Percentiles rank a stretch among this genome's conserved stretches.
Conservation (phyloP, 2,329 filamentous ascomycete species). For the Cercospora sojina region DNA sequence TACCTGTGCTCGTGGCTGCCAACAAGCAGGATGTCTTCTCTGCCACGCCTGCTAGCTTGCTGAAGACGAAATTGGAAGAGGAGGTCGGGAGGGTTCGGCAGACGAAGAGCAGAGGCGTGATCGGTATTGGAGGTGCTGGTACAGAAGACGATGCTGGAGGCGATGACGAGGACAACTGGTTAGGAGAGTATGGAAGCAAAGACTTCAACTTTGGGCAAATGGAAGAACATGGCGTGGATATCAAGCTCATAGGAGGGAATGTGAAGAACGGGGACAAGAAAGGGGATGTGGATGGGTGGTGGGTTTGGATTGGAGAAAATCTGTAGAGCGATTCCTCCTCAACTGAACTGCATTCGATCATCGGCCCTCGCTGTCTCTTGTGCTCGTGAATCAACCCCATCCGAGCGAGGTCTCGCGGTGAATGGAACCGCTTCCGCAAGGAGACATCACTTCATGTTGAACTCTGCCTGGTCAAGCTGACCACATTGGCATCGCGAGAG, state of each 20-base stretch:
- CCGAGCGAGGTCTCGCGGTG: too few species aligned
- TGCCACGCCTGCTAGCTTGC: slow-evolving; percentile 73
- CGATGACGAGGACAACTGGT: slow-evolving; percentile 76
- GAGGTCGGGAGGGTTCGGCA: slow-evolving; percentile 77
- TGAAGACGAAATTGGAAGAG: slow-evolving; percentile 71
- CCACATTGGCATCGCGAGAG: too few species aligned
- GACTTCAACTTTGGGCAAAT: slow-evolving; percentile 79
- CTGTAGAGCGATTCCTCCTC: slow-evolving; percentile 48
- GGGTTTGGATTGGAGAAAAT: slow-evolving; percentile 80
- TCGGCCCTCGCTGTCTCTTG: not conserved
- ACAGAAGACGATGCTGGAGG: slow-evolving; percentile 56
- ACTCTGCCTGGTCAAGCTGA: too few species aligned
- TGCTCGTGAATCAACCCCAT: not conserved
- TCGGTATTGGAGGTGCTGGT: slow-evolving; percentile 75
- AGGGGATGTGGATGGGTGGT: slow-evolving; percentile 75
- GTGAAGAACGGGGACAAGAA: slow-evolving; percentile 54
- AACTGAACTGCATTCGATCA: not conserved
- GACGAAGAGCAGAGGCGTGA: slow-evolving; percentile 74
- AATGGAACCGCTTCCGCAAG: too few species aligned
- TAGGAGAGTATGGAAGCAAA: slow-evolving; percentile 76
- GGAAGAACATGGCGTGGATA: slow-evolving; percentile 75
- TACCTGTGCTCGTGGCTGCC: slow-evolving; percentile 80
- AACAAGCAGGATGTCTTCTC: slow-evolving; percentile 98
- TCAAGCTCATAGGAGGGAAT: slow-evolving; percentile 76
- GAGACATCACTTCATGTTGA: too few species aligned